Conservation (phyloP, 1,284 basidiomycete species). For the Entoloma clypeatum region DNA sequence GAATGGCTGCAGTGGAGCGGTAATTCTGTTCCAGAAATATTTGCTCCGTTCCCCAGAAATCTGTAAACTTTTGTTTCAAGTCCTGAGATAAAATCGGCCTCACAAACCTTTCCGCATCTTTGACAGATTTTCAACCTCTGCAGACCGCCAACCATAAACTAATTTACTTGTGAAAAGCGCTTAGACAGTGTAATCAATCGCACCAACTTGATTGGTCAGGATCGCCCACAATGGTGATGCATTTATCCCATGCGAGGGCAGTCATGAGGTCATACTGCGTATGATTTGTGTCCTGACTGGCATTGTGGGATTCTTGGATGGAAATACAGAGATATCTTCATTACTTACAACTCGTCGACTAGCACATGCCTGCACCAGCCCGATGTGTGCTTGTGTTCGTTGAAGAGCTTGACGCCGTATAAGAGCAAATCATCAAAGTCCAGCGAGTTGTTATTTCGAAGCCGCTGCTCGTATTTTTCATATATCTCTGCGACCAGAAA, state of each 20-base stretch:
- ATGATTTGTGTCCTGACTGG: constrained; percentile 84
- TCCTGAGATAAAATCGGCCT: not conserved
- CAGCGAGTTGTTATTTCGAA: constrained; percentile 66
- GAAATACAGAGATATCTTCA: constrained; percentile 14
- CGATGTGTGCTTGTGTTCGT: constrained; percentile 48
- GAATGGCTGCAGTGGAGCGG: constrained; percentile 78
- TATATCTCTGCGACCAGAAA: constrained; percentile 55
- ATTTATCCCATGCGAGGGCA: constrained; percentile 55
- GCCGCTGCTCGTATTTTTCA: constrained; percentile 62
- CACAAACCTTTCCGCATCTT: constrained; percentile 65
- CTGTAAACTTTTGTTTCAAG: constrained; percentile 32
- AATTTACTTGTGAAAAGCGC: constrained; percentile 2
- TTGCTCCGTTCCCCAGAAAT: constrained; percentile 62
- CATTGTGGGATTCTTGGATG: constrained; percentile 1
- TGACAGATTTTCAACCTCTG: constrained; percentile 77
- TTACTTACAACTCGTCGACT: constrained; percentile 84
- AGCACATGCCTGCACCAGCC: constrained; percentile 74
- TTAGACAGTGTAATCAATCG: not conserved
- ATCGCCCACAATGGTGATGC: constrained; percentile 86
- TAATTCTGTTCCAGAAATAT: constrained; percentile 88
- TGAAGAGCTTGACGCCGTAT: constrained; percentile 74
- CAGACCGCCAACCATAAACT: constrained; percentile 90
- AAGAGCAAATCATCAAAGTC: constrained; percentile 91
- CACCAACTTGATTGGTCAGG: constrained; percentile 82
- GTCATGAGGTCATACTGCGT: constrained; percentile 85